Conservation (phyloP, 768 basidiomycete genomes). For the Leucocoprinus sp. region DNA sequence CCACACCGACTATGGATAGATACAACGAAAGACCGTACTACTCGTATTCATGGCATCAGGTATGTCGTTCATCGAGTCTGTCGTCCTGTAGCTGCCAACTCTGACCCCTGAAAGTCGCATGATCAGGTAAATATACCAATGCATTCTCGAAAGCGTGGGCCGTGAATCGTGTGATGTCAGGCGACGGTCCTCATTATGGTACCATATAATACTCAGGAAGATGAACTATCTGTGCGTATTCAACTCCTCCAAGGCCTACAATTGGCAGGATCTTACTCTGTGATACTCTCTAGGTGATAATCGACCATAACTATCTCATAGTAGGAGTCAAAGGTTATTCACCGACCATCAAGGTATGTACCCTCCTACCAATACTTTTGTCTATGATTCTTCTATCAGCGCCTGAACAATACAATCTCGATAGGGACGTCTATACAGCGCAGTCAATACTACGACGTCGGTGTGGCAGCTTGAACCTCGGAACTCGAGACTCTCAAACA, state of each 20-base stretch:
- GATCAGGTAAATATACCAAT: slow-evolving; percentile 53
- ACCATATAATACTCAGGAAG: slow-evolving; percentile 61
- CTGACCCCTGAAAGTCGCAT: slow-evolving; percentile 51
- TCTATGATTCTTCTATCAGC: not conserved
- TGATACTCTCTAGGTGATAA: slow-evolving; percentile 44
- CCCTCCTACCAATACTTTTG: not conserved
- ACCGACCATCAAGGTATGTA: slow-evolving; percentile 63
- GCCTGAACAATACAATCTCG: not conserved
- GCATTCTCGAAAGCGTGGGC: slow-evolving; percentile 13
- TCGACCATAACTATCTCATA: slow-evolving; percentile 64
- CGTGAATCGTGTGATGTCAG: slow-evolving; percentile 25
- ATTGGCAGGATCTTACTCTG: not conserved
- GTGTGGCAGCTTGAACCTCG: slow-evolving; percentile 80
- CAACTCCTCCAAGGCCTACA: not conserved
- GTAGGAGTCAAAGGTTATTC: slow-evolving; percentile 66
- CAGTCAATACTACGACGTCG: slow-evolving; percentile 56
- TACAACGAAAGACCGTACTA: slow-evolving; percentile 33
- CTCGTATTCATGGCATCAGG: slow-evolving; percentile 84
- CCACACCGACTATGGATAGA: slow-evolving; percentile 27
- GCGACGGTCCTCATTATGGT: slow-evolving; percentile 72
- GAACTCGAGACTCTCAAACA: slow-evolving; percentile 38
- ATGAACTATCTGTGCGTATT: slow-evolving; percentile 52
- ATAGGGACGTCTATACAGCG: slow-evolving; percentile 69
- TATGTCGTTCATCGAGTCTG: slow-evolving; percentile 24
- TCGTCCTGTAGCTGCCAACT: slow-evolving; percentile 14